phyloP scores from a whole-genome alignment of 176 grass and related monocot genomes.

The Carex scoparia region DNA sequence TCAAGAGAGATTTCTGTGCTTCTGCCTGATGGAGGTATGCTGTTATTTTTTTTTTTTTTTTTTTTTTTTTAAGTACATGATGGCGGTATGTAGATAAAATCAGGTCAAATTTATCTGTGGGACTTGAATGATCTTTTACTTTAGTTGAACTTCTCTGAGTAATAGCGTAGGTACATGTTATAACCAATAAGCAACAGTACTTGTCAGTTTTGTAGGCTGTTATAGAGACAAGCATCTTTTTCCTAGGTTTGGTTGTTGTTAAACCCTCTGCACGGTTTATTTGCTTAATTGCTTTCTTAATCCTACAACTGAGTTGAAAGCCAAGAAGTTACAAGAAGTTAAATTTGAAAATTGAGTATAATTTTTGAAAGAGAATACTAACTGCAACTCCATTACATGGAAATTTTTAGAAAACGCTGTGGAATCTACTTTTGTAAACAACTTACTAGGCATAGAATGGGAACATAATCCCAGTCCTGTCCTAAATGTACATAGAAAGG shows the following conservation, averaged over 20 bases:
- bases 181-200: neutral
- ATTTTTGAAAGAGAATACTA: neutral
- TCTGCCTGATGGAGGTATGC: neutral
- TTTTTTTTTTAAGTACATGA: neutral
- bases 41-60: neutral
- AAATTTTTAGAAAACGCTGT: constrained; percentile 8
- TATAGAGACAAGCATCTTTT: neutral
- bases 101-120: neutral
- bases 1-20: neutral
- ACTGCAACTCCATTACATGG: constrained; percentile 5
- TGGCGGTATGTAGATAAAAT: neutral
- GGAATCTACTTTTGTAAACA: constrained; percentile 20
- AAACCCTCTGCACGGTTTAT: neutral
- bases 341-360: neutral
- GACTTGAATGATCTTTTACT: neutral
- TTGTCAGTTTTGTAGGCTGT: neutral
- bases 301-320: neutral
- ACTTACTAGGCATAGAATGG: constrained; percentile 26
- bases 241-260: neutral
- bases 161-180: neutral
- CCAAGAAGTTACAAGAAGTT: neutral
- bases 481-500: constrained; percentile 24
- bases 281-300: neutral
- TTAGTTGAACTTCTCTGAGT: neutral
- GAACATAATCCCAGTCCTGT: neutral